Evolutionary conservation across 176 grass and related monocot genomes (phyloP), one percentile per base, ranked within the genome.

Genomic region (Cocos nucifera): DNA sequence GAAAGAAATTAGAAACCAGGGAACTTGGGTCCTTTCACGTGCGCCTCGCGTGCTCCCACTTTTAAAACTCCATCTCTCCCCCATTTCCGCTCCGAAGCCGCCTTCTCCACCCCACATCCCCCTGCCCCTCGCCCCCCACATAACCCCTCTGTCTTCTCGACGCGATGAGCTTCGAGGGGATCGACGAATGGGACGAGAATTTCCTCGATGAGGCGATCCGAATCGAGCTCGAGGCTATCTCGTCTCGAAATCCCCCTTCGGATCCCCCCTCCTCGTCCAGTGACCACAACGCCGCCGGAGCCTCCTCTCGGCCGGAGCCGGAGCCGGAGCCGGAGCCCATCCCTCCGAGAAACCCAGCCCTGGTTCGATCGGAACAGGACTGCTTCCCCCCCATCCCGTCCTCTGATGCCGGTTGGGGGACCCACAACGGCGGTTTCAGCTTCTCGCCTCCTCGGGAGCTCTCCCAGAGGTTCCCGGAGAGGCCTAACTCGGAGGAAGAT

Each of bases 381-480:
- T 54, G 15, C 4, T 16, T 71, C 28, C 8, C 18, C 19, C 51
- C 50, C 14, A 19, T 63, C 26, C 18, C 58, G 10, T 18, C 66
- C 9, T 62, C 28, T 1, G 54, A 35, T 25, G 49, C 65, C 22
- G n/a, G 35, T 44, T 2, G 10, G 2, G 35, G 10, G 35, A 9
- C 35, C 20, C 53, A 0, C 5, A 22, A 22, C 22, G 51, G 17
- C 70, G 49, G 10, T 3, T 19, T 44, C 23, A 68, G 3, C 22
- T 86, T 80, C 72, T 90, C 87, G 49, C 87, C 87, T 4, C 82
- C 87, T 53, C 79, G 52, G 7, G 57, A 77, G 53, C 69, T 92
- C 24, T 78, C 83, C 16, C 88, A 87, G 66, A 68, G 75, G 54
- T 50, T 25, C 53, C 32, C 51, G 50, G 50, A 64, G 22, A 23